Evolutionary conservation across 2,329 filamentous ascomycete species (phyloP), one percentile per base, ranked within the genome.

Genomic region (Zymoseptoria brevis): DNA sequence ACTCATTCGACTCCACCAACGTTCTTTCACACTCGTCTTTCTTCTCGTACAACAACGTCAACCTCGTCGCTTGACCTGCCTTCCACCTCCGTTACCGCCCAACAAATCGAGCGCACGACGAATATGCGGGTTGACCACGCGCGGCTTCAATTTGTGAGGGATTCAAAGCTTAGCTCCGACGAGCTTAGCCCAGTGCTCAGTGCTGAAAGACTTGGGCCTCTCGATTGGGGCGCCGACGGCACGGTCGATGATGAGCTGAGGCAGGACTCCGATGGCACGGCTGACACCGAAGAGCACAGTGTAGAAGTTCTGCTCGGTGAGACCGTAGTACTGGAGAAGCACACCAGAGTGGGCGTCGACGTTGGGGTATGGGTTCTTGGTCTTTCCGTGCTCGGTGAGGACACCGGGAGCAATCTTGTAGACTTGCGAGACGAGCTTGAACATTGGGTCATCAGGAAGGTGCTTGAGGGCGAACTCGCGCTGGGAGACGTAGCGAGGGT

Each of bases 291-390:
- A 99, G 75, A 99, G 89, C 64, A 99, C 94, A 65, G 94, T 99
- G 89, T 99, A 99, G 88, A 95, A 99, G 88, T 87, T 97, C 79
- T 94, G 89, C 85, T 99, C 93, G 66, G 89, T 97, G 76, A 99
- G 83, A 74, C 94, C 94, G 81, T 99, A 99, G 88, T 99, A 94
- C 83, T 99, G 94, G 71, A 99, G 90, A 68, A 99, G 90, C 68
- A 99, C 94, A 64, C 94, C 94, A 0, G 91, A 96, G 64, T 85
- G 87, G 53, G 88, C 91, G 76, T 99, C 94, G 62, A 99, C 94
- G 74, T 99, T 99, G 65, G 94, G 94, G 77, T 93, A 96, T 1
- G 94, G 73, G 66, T 75, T 75, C 70, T 75, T 75, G 56, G 73
- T 75, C 71, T 96, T 97, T 75, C 94, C 94, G 73, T 99, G 94